These are phyloP conservation scores for Candida tibetensis DNA, from an alignment of 805 yeast genomes.

Conservation along the genomic window DNA sequence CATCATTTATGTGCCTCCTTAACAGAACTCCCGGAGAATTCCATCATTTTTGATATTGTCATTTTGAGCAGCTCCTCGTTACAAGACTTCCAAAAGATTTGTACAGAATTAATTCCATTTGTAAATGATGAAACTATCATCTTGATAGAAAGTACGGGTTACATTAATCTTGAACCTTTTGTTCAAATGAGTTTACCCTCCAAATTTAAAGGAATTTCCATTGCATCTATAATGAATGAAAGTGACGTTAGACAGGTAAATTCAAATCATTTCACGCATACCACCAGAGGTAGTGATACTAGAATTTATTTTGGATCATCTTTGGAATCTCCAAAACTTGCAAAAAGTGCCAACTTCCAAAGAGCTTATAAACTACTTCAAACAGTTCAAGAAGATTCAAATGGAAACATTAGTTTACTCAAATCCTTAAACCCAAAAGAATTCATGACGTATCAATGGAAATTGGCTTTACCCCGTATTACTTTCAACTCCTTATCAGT, in stretches of 20 bases:
- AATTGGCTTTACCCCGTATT: constrained; percentile 72
- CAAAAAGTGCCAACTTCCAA: constrained; percentile 15
- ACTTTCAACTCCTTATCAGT: constrained; percentile 76
- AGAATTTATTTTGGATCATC: constrained; percentile 43
- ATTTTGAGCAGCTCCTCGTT: constrained; percentile 34
- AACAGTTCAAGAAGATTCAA: constrained; percentile 31
- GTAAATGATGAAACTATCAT: constrained; percentile 45
- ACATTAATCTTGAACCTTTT: constrained; percentile 70
- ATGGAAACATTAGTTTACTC: constrained; percentile 43
- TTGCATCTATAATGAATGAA: constrained; percentile 61
- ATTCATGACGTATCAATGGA: constrained; percentile 78
- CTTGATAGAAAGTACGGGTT: constrained; percentile 68
- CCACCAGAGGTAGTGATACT: constrained; percentile 39
- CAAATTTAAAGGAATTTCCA: constrained; percentile 27
- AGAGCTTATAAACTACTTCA: constrained; percentile 31
- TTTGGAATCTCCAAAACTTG: constrained; percentile 6
- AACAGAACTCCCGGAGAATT: constrained; percentile 11
- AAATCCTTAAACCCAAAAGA: constrained; percentile 53
- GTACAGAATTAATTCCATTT: constrained; percentile 23
- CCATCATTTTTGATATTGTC: constrained; percentile 31
- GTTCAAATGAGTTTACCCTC: constrained; percentile 43
- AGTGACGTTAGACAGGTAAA: constrained; percentile 47
- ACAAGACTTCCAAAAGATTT: constrained; percentile 36
- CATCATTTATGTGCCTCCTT: constrained; percentile 12
- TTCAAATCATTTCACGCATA: constrained; percentile 26